Evolutionary conservation across 768 basidiomycete genomes (phyloP), one percentile per base, ranked within the genome.

Genomic region (Agaricus blazei): DNA sequence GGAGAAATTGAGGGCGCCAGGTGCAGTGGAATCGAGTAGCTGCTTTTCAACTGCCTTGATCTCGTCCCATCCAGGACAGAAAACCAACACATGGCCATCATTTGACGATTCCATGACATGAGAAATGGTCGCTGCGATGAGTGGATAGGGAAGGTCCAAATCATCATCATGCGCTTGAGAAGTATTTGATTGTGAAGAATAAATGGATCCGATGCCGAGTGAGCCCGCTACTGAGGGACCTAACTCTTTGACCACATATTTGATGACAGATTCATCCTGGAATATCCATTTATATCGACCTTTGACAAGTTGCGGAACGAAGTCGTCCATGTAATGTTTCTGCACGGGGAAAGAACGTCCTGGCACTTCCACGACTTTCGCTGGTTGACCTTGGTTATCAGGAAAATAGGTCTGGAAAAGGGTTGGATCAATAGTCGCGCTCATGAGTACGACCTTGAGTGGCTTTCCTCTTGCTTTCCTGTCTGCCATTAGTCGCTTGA

Each of bases 51-150:
- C 83, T 5, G 78, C 72, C 49, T 78, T 76, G 50, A 98, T 97
- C 62, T 96, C 93, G 26, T 96, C 92, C 88, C 89, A 91, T 24
- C 93, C 93, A n/a, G 92, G 89, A 9, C 94, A 70, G 75, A 97
- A 96, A 23, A 94, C 91, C 46, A 96, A 78, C 43, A 93, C 85
- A 64, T 95, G 92, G 2, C 94, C 94, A 24, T 88, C 87, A 36
- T 86, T 76, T 0, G 93, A 86, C 40, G 72, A 74, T 49, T 80
- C 75, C 40, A 97, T 69, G 46, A 93, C 88, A 68, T 93, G 83
- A 0, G 87, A 78, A 64, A 98, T 79, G 26, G 86, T 84, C 31
- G 92, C 83, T 24, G 90, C 91, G 46, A 96, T 81, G 40, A 97
- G 75, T 19, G 88, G 82, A 53, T 80, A 80, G 7, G 95, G 95